phyloP scores from a whole-genome alignment of 192 early-diverging fungal species.

The Pilaira anomala region DNA sequence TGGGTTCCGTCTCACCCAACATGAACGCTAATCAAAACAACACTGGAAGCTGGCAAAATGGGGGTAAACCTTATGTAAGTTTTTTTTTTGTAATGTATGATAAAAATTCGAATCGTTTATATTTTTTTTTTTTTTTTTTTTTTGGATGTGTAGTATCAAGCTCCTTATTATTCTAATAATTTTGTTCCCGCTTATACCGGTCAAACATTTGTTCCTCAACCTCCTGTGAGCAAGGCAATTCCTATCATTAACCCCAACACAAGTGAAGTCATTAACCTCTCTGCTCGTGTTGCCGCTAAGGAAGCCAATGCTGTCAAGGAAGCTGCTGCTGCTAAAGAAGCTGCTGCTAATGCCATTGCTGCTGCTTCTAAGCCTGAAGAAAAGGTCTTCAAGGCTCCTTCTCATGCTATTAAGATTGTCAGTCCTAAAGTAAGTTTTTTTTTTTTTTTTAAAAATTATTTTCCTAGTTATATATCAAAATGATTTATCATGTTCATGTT shows the following conservation, averaged over 20 bases:
- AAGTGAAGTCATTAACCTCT: constrained; percentile 60
- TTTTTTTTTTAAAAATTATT: too few species aligned
- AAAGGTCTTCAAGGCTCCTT: constrained; percentile 19
- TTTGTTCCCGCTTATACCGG: constrained; percentile 15
- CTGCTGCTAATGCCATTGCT: constrained; percentile 9
- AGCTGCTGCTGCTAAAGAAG: constrained; percentile 27
- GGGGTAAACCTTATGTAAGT: constrained; percentile 20
- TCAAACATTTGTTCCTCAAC: constrained; percentile 36
- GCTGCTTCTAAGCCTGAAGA: constrained; percentile 23
- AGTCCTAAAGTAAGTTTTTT: constrained; percentile 41
- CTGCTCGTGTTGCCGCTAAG: background rate
- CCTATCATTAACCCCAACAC: constrained; percentile 75
- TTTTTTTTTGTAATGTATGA: constrained; percentile 7
- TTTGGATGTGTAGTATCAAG: constrained; percentile 2
- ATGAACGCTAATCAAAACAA: constrained; percentile 29
- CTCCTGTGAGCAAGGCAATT: constrained; percentile 50
- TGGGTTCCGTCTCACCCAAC: constrained; percentile 24
- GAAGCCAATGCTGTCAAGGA: constrained; percentile 18
- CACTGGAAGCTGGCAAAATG: constrained; percentile 15
- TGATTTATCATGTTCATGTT: too few species aligned
- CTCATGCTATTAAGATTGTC: constrained; percentile 41
- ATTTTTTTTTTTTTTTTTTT: constrained; percentile 4
- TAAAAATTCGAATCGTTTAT: too few species aligned
- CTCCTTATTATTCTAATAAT: background rate
- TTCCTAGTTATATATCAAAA: constrained; percentile 9